These are phyloP conservation scores for Rhizoctonia solani DNA, from an alignment of 1,284 basidiomycete species.

Conservation along the genomic window DNA sequence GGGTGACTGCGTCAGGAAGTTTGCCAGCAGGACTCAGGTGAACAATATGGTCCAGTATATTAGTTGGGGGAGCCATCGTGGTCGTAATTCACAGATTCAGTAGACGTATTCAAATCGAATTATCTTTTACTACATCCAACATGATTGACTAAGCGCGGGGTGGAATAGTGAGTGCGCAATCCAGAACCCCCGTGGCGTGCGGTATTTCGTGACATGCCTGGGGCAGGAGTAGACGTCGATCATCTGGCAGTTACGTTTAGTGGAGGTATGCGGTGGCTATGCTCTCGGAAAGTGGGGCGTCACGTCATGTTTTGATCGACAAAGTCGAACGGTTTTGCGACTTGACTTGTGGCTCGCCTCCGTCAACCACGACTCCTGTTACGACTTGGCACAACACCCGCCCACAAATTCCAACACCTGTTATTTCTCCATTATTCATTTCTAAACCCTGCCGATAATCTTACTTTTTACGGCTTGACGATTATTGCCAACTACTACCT, in stretches of 20 bases:
- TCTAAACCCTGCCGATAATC: no score
- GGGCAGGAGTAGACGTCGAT: no score
- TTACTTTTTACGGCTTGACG: no score
- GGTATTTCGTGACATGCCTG: no score
- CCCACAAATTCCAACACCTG: no score
- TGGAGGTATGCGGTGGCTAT: background rate
- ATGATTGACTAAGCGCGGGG: no score
- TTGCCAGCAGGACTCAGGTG: conserved; percentile 66
- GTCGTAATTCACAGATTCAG: no score
- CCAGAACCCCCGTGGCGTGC: no score
- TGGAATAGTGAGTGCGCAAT: background rate
- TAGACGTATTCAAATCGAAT: no score
- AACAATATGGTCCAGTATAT: conserved; percentile 66
- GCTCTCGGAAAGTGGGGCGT: background rate
- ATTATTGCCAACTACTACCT: background rate
- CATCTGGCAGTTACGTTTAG: no score
- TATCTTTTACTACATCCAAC: no score
- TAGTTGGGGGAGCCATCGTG: conserved; percentile 46
- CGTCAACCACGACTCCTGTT: background rate
- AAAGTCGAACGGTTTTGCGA: background rate
- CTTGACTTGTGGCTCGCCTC: background rate
- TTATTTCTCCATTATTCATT: no score
- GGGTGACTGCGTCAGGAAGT: conserved; percentile 54
- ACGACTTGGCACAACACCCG: background rate
- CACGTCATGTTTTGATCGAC: background rate